phyloP scores from a whole-genome alignment of 495 filamentous ascomycete species.

The Penicillium subrubescens region DNA sequence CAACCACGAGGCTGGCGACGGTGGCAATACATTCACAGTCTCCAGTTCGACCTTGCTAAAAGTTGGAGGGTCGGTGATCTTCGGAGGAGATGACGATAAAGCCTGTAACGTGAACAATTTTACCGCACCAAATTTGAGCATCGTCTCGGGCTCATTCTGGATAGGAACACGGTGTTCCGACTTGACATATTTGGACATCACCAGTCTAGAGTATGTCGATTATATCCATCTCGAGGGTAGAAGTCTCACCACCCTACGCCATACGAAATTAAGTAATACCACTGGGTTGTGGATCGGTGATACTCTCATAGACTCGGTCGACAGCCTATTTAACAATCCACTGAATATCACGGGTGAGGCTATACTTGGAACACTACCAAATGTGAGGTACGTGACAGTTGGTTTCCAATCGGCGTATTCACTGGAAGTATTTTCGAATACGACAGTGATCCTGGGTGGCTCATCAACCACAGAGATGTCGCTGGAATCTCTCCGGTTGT shows the following conservation, averaged over 20 bases:
- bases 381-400: slow-evolving; percentile 1
- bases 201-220: slow-evolving; percentile 1
- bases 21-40: slow-evolving; percentile 1
- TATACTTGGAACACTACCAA: background rate
- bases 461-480: slow-evolving; percentile 3
- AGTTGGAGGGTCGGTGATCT: background rate
- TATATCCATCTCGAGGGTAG: background rate
- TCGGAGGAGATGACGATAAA: background rate
- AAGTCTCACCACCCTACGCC: slow-evolving; percentile 7
- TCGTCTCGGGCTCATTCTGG: background rate
- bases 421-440: background rate
- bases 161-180: background rate
- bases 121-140: slow-evolving; percentile 6
- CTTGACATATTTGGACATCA: slow-evolving; percentile 9
- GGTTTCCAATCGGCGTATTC: background rate
- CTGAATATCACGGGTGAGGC: background rate
- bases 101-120: background rate
- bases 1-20: background rate
- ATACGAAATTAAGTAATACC: slow-evolving; percentile 7
- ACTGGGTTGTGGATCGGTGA: background rate
- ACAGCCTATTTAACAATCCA: slow-evolving; percentile 3
- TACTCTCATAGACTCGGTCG: slow-evolving; percentile 5
- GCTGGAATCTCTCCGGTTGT: background rate
- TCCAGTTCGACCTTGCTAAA: slow-evolving; percentile 1
- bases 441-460: slow-evolving; percentile 5